Conservation (phyloP, 2,329 filamentous ascomycete species). For the Cordyceps javanica region DNA sequence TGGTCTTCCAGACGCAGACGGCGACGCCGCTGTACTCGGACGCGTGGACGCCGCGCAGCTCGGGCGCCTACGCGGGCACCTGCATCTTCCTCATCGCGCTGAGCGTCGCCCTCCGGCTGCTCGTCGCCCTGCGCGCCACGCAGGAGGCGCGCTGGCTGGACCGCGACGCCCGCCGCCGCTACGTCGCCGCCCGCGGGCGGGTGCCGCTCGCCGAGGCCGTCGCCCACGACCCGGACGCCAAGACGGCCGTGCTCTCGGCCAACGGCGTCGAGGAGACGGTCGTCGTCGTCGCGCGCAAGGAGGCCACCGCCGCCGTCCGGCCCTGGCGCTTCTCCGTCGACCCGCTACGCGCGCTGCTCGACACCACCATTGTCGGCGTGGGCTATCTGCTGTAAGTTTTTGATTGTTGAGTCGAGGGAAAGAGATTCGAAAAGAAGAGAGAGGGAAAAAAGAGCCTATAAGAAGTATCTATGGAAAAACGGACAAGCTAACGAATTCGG, state of each 20-base stretch:
- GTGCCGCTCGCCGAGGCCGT: constrained; percentile 52
- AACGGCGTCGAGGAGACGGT: constrained; percentile 80
- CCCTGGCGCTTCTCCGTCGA: constrained; percentile 83
- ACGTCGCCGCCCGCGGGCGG: constrained; percentile 66
- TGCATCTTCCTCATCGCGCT: constrained; percentile 87
- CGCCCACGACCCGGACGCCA: constrained; percentile 53
- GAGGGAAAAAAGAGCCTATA: too few species aligned
- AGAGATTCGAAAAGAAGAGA: too few species aligned
- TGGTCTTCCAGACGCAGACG: constrained; percentile 54
- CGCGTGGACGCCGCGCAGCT: constrained; percentile 65
- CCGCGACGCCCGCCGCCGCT: constrained; percentile 66
- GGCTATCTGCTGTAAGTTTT: constrained; percentile 76
- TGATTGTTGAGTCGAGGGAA: too few species aligned
- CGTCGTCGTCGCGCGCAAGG: constrained; percentile 59
- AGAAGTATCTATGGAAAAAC: too few species aligned
- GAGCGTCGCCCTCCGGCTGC: constrained; percentile 59
- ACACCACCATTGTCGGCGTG: constrained; percentile 66
- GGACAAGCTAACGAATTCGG: not conserved
- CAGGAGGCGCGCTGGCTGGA: constrained; percentile 61
- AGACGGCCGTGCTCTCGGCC: constrained; percentile 61
- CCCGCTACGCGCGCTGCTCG: constrained; percentile 63
- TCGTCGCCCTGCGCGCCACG: constrained; percentile 66
- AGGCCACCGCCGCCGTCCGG: constrained; percentile 40
- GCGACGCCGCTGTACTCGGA: constrained; percentile 50
- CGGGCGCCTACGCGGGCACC: constrained; percentile 74